A percentile compares a stretch with the other conserved stretches of the same genome.
Evolutionary conservation across 225 moss, liverwort and hornwort species (phyloP).

Genomic region (Takakia lepidozioides): DNA sequence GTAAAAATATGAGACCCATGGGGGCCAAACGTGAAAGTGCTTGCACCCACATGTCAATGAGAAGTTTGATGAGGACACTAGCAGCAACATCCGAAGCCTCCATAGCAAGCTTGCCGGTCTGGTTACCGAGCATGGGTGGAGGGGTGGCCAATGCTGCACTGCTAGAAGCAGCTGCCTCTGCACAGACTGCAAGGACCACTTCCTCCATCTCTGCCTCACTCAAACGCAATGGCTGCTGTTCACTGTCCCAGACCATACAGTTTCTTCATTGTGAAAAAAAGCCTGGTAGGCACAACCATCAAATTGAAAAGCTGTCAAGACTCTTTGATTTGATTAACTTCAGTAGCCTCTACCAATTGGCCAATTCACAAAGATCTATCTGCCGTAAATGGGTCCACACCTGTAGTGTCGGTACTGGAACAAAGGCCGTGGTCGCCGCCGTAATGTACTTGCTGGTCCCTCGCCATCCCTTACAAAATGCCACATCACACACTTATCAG

Average conservation of each 20-base stretch:
- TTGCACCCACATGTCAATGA: conserved; percentile 87
- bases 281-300: too few relatives aligned
- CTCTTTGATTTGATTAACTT: too few relatives aligned
- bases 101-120: conserved; percentile 68
- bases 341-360: neutral
- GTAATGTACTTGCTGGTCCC: conserved; percentile 64
- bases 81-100: conserved; percentile 97
- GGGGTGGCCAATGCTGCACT: conserved; percentile 52
- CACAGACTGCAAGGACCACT: conserved; percentile 89
- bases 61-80: conserved; percentile 97
- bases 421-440: conserved; percentile 81
- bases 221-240: conserved; percentile 87
- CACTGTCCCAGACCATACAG: conserved; percentile 62
- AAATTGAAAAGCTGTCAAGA: too few relatives aligned
- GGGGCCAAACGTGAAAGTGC: too few relatives aligned
- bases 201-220: conserved; percentile 99
- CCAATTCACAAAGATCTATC: neutral
- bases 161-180: conserved; percentile 64
- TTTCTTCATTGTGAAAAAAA: too few relatives aligned
- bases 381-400: conserved; percentile 11
- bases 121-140: conserved; percentile 61
- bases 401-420: conserved; percentile 98
- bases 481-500: too few relatives aligned
- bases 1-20: too few relatives aligned
- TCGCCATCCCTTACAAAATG: conserved; percentile 73